Conservation (phyloP, 805 yeast genomes). For the Teunomyces kruisii region DNA sequence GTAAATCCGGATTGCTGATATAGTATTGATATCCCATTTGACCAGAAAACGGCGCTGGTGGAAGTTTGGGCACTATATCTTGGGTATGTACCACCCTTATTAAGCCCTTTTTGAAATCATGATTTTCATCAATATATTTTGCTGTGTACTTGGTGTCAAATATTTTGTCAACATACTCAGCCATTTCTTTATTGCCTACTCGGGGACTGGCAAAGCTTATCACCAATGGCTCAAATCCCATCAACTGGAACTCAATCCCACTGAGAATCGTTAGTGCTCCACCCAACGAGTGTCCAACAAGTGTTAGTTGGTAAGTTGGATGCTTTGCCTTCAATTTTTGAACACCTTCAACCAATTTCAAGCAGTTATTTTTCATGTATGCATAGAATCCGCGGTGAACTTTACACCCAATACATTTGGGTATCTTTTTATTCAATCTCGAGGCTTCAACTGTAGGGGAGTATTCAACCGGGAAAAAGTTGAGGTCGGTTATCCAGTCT, state of each 20-base stretch:
- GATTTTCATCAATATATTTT: slow-evolving; percentile 16
- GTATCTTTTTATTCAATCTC: slow-evolving; percentile 2
- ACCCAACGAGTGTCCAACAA: slow-evolving; percentile 76
- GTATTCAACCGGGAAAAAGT: slow-evolving; percentile 46
- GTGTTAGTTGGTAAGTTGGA: slow-evolving; percentile 50
- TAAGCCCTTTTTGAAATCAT: slow-evolving; percentile 37
- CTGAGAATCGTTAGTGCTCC: slow-evolving; percentile 66
- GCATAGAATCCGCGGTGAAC: slow-evolving; percentile 67
- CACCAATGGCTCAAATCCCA: slow-evolving; percentile 56
- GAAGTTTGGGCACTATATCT: slow-evolving; percentile 61
- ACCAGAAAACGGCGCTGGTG: slow-evolving; percentile 45
- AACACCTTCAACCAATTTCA: slow-evolving; percentile 36
- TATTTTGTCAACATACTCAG: slow-evolving; percentile 50
- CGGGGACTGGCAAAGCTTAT: slow-evolving; percentile 66
- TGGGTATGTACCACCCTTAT: slow-evolving; percentile 57
- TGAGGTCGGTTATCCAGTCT: slow-evolving; percentile 65
- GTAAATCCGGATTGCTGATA: slow-evolving; percentile 39
- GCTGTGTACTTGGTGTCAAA: slow-evolving; percentile 40
- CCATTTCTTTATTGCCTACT: slow-evolving; percentile 54
- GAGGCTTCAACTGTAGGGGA: slow-evolving; percentile 37
- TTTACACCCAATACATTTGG: slow-evolving; percentile 49
- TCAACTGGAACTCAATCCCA: slow-evolving; percentile 58
- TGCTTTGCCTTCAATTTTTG: slow-evolving; percentile 29
- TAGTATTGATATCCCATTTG: slow-evolving; percentile 55
- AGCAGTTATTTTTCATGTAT: slow-evolving; percentile 43